Conservation (phyloP, 2,329 filamentous ascomycete genomes). For the Aspergillus aculeatus region DNA sequence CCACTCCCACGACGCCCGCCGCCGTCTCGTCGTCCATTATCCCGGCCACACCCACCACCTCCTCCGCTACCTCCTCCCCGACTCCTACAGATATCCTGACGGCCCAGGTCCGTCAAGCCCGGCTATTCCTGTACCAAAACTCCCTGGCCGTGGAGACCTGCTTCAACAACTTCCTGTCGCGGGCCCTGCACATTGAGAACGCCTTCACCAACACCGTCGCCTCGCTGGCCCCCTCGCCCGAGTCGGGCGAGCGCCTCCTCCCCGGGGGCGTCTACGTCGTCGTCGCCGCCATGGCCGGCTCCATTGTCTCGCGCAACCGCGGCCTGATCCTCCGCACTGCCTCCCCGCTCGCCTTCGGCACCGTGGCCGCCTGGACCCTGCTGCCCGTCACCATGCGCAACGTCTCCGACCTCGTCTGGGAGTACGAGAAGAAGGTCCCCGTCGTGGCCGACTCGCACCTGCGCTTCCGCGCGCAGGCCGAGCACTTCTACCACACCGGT, state of each 20-base stretch:
- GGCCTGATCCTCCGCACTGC: conserved; percentile 77
- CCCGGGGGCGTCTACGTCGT: conserved; percentile 90
- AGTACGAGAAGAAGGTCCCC: conserved; percentile 87
- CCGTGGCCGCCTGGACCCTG: conserved; percentile 79
- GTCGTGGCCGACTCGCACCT: conserved; percentile 79
- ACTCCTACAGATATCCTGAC: conserved; percentile 90
- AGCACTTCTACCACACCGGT: conserved; percentile 69
- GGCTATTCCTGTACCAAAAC: conserved; percentile 76
- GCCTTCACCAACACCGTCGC: conserved; percentile 87
- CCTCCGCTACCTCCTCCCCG: conserved; percentile 47
- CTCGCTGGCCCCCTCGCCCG: conserved; percentile 79
- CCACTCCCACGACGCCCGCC: conserved; percentile 20
- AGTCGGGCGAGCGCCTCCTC: conserved; percentile 84
- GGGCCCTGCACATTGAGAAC: conserved; percentile 79
- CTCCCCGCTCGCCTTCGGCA: conserved; percentile 74
- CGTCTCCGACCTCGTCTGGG: conserved; percentile 81
- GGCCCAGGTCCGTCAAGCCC: conserved; percentile 73
- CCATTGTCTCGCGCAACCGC: conserved; percentile 84
- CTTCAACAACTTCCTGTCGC: conserved; percentile 78
- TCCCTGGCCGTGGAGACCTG: conserved; percentile 73
- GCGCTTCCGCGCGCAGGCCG: conserved; percentile 65
- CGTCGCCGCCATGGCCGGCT: conserved; percentile 91
- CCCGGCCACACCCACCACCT: conserved; percentile 29
- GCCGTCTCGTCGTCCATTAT: conserved; percentile 68
- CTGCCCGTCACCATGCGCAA: conserved; percentile 90